Percentiles rank a stretch among this genome's conserved stretches.
Evolutionary conservation across 2,329 filamentous ascomycete genomes (phyloP).

Genomic region (Xylariaceae sp.): DNA sequence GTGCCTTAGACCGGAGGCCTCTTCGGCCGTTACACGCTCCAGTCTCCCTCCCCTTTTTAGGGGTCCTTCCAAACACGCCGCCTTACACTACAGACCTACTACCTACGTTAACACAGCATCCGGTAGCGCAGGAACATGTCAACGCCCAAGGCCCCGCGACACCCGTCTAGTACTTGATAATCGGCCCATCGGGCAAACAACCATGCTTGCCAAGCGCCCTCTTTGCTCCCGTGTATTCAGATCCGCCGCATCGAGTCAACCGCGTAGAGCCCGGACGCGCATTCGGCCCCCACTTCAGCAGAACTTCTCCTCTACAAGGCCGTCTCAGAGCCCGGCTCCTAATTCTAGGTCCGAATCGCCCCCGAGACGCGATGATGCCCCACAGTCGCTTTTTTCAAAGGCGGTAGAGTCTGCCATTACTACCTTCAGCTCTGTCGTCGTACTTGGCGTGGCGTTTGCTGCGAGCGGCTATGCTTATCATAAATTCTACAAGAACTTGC

Average conservation of each 20-base stretch:
- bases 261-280: conserved; percentile 3
- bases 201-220: conserved; percentile 15
- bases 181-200: not conserved
- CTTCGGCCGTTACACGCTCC: too few species aligned
- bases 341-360: conserved; percentile 3
- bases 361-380: conserved; percentile 23
- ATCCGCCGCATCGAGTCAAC: conserved; percentile 7
- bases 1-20: not conserved
- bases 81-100: not conserved
- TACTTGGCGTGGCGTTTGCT: conserved; percentile 62
- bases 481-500: conserved; percentile 80
- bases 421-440: conserved; percentile 68
- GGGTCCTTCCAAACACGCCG: not conserved
- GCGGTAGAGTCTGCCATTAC: conserved; percentile 73
- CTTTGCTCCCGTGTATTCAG: conserved; percentile 4
- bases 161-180: not conserved
- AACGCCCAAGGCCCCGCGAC: too few species aligned
- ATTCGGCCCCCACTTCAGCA: conserved; percentile 18
- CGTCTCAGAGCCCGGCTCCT: not conserved
- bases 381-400: conserved; percentile 46
- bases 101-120: not conserved
- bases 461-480: conserved; percentile 74
- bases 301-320: conserved; percentile 15
- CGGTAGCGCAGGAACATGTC: too few species aligned
- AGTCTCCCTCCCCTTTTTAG: not conserved